Base-by-base conservation (phyloP, 2,329 filamentous ascomycete species). In the Fusarium sp. region DNA sequence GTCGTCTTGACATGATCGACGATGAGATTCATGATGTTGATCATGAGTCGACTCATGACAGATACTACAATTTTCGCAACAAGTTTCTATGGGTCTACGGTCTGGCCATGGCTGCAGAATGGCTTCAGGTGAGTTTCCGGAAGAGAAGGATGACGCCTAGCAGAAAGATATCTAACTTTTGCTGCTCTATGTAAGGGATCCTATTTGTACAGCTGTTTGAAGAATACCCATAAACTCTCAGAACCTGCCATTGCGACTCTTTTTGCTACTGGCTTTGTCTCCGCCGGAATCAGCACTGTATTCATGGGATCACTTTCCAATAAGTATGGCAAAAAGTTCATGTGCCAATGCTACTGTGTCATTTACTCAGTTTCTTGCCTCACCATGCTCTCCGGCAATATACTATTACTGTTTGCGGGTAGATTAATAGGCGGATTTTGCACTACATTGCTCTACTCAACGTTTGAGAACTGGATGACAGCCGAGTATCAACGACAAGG, bases 61-160 rank as follows among this genome's bases (percentile, higher is more conserved):
- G 57, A 38, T 55, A 55, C 2, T 60, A 33, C 4, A 55, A 27
- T 1, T 60, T 60, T 2, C 36, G 47, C 4, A 55, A 18, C 11
- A n/a, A 20, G 4, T 60, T 60, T 12, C 14, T 60, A 3, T 36
- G 22, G 57, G 47, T 20, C 15, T 55, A 55, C 0, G n/a, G 47
- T 1, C 36, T 60, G 1, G 15, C 25, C 0, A 55, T 60, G 36
- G 29, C 57, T 14, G 57, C 36, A 20, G 57, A 60, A 31, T 60
- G 57, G 47, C 36, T 60, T 0, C 57, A 60, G 57, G 57, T 60
- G 46, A 13, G 56, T 49, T 33, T 31, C 7, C 2, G 0, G 2
- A 29, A 18, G 3, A 2, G 2, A 7, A 10, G 11, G 7, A 1
- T 2, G 20, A 5, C 5, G 4, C 0, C 4, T 7, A 11, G 4